Evolutionary conservation across 2,329 filamentous ascomycete genomes (phyloP).

Genomic region (Teratosphaeria nubilosa): DNA sequence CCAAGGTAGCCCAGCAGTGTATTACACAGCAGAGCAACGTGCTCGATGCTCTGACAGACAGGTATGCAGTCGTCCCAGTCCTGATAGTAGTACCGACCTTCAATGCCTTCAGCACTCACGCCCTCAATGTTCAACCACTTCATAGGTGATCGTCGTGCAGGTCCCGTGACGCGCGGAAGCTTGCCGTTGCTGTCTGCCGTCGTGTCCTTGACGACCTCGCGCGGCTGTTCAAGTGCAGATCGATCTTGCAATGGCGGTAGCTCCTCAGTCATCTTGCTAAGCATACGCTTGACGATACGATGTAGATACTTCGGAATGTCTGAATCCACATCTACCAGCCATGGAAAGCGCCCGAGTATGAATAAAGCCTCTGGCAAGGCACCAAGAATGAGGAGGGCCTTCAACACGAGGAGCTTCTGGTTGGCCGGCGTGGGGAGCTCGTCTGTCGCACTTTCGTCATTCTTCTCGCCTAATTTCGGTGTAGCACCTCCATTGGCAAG

Average conservation of each 20-base stretch:
- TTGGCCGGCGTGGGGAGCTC: constrained; percentile 64
- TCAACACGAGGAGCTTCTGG: constrained; percentile 78
- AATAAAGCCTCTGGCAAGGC: constrained; percentile 88
- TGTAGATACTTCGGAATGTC: constrained; percentile 74
- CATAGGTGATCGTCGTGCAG: constrained; percentile 52
- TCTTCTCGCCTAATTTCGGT: constrained; percentile 29
- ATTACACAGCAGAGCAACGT: constrained; percentile 77
- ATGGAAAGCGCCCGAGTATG: constrained; percentile 83
- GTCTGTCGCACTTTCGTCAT: constrained; percentile 39
- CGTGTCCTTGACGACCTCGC: constrained; percentile 51
- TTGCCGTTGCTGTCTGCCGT: constrained; percentile 58
- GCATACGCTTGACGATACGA: constrained; percentile 71
- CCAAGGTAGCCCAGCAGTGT: constrained; percentile 79
- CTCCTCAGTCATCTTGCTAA: constrained; percentile 61
- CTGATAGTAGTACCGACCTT: constrained; percentile 93
- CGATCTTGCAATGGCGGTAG: constrained; percentile 38
- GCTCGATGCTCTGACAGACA: constrained; percentile 79
- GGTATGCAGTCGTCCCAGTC: constrained; percentile 94
- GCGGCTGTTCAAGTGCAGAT: constrained; percentile 35
- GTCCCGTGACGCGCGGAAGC: constrained; percentile 42
- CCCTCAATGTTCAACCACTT: constrained; percentile 80
- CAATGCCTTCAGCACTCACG: constrained; percentile 58
- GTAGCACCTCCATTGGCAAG: constrained; percentile 28
- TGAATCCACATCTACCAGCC: constrained; percentile 76
- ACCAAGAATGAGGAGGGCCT: constrained; percentile 78